phyloP scores from a whole-genome alignment of 2,329 filamentous ascomycete genomes.

The Cadophora malorum region DNA sequence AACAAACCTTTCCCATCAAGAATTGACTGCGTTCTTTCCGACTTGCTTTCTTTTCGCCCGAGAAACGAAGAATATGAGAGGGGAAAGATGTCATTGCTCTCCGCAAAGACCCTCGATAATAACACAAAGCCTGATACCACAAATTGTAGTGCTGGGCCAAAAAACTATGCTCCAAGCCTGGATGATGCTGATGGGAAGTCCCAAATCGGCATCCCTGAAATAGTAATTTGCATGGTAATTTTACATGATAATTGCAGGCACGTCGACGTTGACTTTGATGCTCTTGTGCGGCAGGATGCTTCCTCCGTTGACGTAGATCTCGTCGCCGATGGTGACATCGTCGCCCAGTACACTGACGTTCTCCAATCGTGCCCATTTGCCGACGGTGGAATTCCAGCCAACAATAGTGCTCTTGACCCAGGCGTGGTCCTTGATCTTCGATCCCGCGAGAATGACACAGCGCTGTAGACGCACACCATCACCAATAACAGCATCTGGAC shows the following conservation, averaged over 20 bases:
- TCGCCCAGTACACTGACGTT: constrained; percentile 98
- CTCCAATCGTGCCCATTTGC: constrained; percentile 94
- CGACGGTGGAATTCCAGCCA: constrained; percentile 96
- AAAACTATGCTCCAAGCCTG: neutral
- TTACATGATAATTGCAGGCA: constrained; percentile 73
- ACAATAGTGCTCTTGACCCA: constrained; percentile 99
- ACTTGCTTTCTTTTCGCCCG: constrained; percentile 7
- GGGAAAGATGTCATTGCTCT: constrained; percentile 13
- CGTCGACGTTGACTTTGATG: constrained; percentile 97
- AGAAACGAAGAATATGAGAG: constrained; percentile 17
- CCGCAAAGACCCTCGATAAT: constrained; percentile 5
- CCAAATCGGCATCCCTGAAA: constrained; percentile 1
- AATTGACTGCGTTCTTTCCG: constrained; percentile 17
- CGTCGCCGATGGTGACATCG: constrained; percentile 96
- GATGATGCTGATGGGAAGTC: neutral
- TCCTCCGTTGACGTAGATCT: constrained; percentile 98
- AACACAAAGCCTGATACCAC: constrained; percentile 16
- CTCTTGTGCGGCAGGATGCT: constrained; percentile 97
- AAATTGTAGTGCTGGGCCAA: constrained; percentile 14
- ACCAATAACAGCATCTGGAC: constrained; percentile 88
- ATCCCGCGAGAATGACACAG: constrained; percentile 85
- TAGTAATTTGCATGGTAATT: constrained; percentile 16
- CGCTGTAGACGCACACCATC: constrained; percentile 94
- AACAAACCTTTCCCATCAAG: constrained; percentile 13
- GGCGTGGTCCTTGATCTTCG: constrained; percentile 97